Percentiles rank a stretch among this genome's conserved stretches.
Evolutionary conservation across 2,329 filamentous ascomycete species (phyloP).

Genomic region (Colletotrichum magnum): DNA sequence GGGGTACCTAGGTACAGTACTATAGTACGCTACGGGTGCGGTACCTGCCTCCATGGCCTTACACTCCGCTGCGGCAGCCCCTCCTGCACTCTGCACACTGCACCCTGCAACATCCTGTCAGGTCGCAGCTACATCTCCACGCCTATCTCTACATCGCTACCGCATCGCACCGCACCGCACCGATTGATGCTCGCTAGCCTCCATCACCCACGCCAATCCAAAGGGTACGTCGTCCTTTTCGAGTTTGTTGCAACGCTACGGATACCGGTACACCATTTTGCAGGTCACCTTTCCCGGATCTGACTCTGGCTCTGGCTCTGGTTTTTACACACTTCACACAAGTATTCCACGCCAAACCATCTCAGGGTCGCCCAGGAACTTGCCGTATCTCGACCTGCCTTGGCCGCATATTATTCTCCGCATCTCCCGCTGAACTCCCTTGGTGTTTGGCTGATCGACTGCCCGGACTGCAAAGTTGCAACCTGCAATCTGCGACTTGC

Average conservation of each 20-base stretch:
- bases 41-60: too few relatives aligned
- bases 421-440: constrained; percentile 6
- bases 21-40: too few relatives aligned
- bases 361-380: constrained; percentile 9
- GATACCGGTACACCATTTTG: neutral
- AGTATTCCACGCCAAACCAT: neutral
- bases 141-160: neutral
- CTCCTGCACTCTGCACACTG: constrained; percentile 2
- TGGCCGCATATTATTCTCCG: constrained; percentile 29
- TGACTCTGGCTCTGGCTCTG: too few relatives aligned
- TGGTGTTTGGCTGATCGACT: neutral
- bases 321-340: neutral
- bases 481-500: constrained; percentile 8
- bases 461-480: neutral
- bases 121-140: constrained; percentile 1
- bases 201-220: constrained; percentile 18
- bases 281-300: too few relatives aligned
- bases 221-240: constrained; percentile 8
- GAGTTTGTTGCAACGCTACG: constrained; percentile 1
- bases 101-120: constrained; percentile 14
- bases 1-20: too few relatives aligned
- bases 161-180: neutral
- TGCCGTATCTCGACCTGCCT: constrained; percentile 4
- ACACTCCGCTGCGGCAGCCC: neutral
- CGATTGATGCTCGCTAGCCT: constrained; percentile 19